Evolutionary conservation across 371 early-diverging fungal species (phyloP).

Genomic region (Mucor lusitanicus): DNA sequence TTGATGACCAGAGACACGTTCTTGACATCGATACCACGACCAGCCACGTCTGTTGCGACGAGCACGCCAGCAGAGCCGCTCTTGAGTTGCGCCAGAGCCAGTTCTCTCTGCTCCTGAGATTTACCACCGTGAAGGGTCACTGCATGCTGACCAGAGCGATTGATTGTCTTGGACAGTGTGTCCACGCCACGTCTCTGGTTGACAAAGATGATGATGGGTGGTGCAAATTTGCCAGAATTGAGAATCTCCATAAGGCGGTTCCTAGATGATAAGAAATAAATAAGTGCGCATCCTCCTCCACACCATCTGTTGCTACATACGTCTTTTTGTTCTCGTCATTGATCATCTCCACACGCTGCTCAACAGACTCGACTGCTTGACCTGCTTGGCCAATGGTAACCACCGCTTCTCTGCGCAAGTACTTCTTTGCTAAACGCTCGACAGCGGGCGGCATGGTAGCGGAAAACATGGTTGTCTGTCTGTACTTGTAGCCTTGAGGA

Average conservation of each 20-base stretch:
- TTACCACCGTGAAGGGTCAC: constrained; percentile 94
- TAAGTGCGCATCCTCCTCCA: not conserved
- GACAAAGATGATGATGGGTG: constrained; percentile 97
- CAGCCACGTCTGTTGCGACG: constrained; percentile 98
- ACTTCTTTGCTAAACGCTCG: constrained; percentile 90
- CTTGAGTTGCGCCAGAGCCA: constrained; percentile 73
- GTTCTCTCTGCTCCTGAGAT: constrained; percentile 90
- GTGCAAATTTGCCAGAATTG: constrained; percentile 60
- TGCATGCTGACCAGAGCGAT: constrained; percentile 69
- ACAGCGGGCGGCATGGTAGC: constrained; percentile 99
- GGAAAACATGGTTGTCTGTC: constrained; percentile 99
- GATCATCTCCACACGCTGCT: constrained; percentile 94
- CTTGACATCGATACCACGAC: constrained; percentile 98
- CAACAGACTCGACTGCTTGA: constrained; percentile 93
- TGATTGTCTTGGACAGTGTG: constrained; percentile 70
- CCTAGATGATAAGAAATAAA: constrained; percentile 33
- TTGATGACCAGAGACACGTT: constrained; percentile 97
- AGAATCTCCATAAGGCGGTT: constrained; percentile 79
- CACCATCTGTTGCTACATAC: constrained; percentile 38
- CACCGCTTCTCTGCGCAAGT: constrained; percentile 91
- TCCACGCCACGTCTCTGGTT: constrained; percentile 93
- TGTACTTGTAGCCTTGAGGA: constrained; percentile 60
- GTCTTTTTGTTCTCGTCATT: constrained; percentile 84
- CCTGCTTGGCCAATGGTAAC: constrained; percentile 98
- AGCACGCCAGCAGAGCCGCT: constrained; percentile 74